phyloP scores from a whole-genome alignment of 2,329 filamentous ascomycete species.

The Diaporthe sp. region DNA sequence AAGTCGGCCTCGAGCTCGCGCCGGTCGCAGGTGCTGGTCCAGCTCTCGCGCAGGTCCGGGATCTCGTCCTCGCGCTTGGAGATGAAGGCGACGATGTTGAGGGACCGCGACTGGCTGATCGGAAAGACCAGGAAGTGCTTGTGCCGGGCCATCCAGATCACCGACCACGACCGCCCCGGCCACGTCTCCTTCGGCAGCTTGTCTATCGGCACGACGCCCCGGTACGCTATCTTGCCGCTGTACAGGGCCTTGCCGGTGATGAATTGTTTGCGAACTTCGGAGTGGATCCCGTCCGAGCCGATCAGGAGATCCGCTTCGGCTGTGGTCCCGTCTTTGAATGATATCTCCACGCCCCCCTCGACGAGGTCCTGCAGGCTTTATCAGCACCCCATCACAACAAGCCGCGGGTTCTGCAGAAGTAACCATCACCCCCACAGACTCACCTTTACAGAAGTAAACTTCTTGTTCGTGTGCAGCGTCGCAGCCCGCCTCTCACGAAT shows the following conservation, averaged over 20 bases:
- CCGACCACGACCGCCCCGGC: conserved; percentile 31
- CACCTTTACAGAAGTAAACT: conserved; percentile 25
- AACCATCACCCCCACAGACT: neutral
- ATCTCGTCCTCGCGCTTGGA: conserved; percentile 38
- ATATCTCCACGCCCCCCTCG: conserved; percentile 37
- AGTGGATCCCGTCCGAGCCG: conserved; percentile 40
- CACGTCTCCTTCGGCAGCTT: conserved; percentile 31
- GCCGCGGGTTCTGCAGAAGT: too few relatives aligned
- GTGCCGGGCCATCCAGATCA: conserved; percentile 36
- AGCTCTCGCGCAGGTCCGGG: conserved; percentile 37
- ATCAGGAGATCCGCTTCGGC: conserved; percentile 35
- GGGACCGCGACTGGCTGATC: conserved; percentile 35
- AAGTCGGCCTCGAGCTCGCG: conserved; percentile 39
- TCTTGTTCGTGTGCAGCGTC: conserved; percentile 33
- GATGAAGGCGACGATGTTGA: conserved; percentile 41
- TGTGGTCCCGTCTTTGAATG: conserved; percentile 30
- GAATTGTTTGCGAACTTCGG: conserved; percentile 36
- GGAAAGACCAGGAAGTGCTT: conserved; percentile 39
- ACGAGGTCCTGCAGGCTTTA: conserved; percentile 38
- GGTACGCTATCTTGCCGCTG: conserved; percentile 47
- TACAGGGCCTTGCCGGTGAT: conserved; percentile 43
- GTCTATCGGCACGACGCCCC: conserved; percentile 47
- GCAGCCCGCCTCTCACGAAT: conserved; percentile 24
- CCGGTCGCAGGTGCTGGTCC: conserved; percentile 36
- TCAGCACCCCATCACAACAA: neutral